These are phyloP conservation scores for Fusarium ramigenum DNA, from an alignment of 2,329 filamentous ascomycete genomes.

Conservation along the genomic window DNA sequence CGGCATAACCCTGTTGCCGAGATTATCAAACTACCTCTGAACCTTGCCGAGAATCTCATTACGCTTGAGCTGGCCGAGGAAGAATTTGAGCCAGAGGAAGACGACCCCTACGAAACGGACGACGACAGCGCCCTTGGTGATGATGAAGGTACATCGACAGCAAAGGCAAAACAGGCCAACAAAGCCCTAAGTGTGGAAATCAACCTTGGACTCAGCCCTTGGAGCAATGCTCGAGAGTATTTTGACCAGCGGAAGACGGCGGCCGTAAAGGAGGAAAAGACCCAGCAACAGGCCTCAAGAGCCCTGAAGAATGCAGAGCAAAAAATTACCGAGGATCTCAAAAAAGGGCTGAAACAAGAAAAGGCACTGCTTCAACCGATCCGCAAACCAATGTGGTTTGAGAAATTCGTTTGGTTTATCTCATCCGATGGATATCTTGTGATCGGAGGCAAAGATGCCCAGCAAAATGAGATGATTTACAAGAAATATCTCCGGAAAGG, in stretches of 20 bases:
- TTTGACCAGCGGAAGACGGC: conserved; percentile 89
- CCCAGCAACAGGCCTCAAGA: conserved; percentile 79
- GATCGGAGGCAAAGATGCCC: conserved; percentile 85
- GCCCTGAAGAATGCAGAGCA: conserved; percentile 90
- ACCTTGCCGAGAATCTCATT: conserved; percentile 88
- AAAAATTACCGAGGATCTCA: conserved; percentile 86
- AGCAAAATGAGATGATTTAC: conserved; percentile 94
- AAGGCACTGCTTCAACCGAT: conserved; percentile 87
- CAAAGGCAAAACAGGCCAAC: conserved; percentile 55
- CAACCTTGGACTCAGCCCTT: conserved; percentile 82
- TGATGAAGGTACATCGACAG: conserved; percentile 48
- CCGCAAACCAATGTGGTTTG: conserved; percentile 90
- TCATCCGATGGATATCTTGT: conserved; percentile 96
- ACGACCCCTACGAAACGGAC: conserved; percentile 71
- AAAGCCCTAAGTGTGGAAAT: conserved; percentile 80
- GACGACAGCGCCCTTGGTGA: conserved; percentile 60
- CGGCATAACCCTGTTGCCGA: conserved; percentile 85
- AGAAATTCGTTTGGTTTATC: conserved; percentile 96
- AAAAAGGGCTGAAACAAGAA: conserved; percentile 89
- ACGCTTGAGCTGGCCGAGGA: conserved; percentile 82
- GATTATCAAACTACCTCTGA: conserved; percentile 86
- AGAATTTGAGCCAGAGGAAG: conserved; percentile 68
- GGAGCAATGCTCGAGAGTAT: conserved; percentile 90
- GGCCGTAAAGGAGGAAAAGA: conserved; percentile 88
- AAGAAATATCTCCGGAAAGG: conserved; percentile 85